Evolutionary conservation across 495 filamentous ascomycete species (phyloP).

Genomic region (Astrothelium subdiscretum): DNA sequence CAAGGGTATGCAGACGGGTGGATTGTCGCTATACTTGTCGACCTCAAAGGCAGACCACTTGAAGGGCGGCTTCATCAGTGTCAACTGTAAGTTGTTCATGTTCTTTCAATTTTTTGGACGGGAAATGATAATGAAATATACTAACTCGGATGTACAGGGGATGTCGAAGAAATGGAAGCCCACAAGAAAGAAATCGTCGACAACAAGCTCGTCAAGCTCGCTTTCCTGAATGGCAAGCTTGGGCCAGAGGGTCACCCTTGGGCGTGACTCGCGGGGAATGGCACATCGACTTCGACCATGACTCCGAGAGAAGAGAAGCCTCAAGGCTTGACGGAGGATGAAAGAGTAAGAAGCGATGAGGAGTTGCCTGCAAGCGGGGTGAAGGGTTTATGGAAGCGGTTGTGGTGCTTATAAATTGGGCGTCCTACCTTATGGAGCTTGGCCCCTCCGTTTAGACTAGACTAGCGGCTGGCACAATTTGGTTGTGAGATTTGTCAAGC

Average conservation of each 20-base stretch:
- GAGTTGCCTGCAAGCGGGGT: too few species aligned
- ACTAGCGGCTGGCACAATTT: too few species aligned
- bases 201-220: neutral
- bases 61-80: slow-evolving; percentile 16
- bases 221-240: neutral
- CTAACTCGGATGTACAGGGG: too few species aligned
- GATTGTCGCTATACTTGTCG: slow-evolving; percentile 12
- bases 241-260: neutral
- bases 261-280: neutral
- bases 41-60: slow-evolving; percentile 12
- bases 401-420: neutral
- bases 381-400: neutral
- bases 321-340: too few species aligned
- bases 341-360: too few species aligned
- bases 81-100: slow-evolving; percentile 13
- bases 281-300: neutral
- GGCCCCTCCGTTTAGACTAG: too few species aligned
- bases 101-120: too few species aligned
- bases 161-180: slow-evolving; percentile 12
- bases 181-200: slow-evolving; percentile 1
- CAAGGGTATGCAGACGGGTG: slow-evolving; percentile 12
- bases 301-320: neutral
- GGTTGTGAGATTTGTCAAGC: too few species aligned
- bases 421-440: neutral
- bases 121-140: too few species aligned